These are phyloP conservation scores for Cenchrus americanus DNA, from an alignment of 176 grass and related monocot genomes.

Conservation along the genomic window DNA sequence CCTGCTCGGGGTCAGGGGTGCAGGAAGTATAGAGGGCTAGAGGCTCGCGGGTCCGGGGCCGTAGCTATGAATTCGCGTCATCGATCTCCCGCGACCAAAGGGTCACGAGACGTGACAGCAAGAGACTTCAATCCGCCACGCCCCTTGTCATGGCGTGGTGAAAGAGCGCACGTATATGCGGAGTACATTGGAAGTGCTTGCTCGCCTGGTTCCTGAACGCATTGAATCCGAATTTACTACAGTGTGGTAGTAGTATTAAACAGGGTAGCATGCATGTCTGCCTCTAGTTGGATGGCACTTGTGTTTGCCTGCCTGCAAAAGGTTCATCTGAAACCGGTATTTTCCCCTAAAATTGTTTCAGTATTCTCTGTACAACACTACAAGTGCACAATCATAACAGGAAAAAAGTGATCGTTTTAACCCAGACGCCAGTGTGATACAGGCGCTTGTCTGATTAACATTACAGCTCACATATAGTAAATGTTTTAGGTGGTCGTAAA, in stretches of 20 bases:
- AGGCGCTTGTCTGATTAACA: neutral
- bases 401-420: neutral
- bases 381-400: neutral
- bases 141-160: conserved; percentile 1
- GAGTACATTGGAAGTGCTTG: neutral
- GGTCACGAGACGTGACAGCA: conserved; percentile 6
- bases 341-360: neutral
- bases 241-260: neutral
- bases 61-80: neutral
- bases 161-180: neutral
- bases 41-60: neutral
- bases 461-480: neutral
- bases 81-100: neutral
- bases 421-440: neutral
- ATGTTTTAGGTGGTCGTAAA: neutral
- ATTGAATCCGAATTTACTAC: conserved; percentile 25
- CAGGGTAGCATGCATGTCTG: neutral
- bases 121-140: conserved; percentile 7
- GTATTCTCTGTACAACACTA: neutral
- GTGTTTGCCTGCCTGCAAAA: neutral
- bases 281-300: neutral
- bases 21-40: neutral
- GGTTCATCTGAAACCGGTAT: neutral
- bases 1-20: neutral
- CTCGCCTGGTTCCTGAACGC: neutral